Evolutionary conservation across 768 basidiomycete species (phyloP).

Genomic region (Phlegmacium glaucopus): DNA sequence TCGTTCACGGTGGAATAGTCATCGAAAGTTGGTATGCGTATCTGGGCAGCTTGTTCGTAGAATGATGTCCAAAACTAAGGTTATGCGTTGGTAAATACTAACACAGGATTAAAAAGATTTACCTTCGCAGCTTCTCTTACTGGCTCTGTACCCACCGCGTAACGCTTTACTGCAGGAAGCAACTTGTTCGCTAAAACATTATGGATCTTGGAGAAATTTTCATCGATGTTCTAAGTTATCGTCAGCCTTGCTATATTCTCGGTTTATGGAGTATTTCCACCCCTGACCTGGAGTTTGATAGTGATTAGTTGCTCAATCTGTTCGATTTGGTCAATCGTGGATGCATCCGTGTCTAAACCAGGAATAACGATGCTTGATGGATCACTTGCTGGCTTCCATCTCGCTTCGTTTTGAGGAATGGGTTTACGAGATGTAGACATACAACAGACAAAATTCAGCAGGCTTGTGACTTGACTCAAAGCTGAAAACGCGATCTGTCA

Average conservation of each 20-base stretch:
- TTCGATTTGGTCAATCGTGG: constrained; percentile 81
- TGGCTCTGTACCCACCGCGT: constrained; percentile 82
- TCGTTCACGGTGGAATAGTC: constrained; percentile 61
- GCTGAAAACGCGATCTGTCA: too few relatives aligned
- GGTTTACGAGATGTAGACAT: background rate
- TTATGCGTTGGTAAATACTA: background rate
- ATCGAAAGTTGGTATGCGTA: constrained; percentile 73
- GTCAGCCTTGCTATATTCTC: background rate
- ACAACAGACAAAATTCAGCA: background rate
- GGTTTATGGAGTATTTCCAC: background rate
- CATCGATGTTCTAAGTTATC: constrained; percentile 75
- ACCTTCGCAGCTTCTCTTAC: constrained; percentile 91
- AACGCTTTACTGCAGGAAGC: constrained; percentile 86
- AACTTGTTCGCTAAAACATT: constrained; percentile 76
- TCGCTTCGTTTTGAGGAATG: constrained; percentile 57
- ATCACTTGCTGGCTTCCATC: constrained; percentile 67
- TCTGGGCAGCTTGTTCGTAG: constrained; percentile 91
- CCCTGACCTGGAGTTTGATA: constrained; percentile 75
- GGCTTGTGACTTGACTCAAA: too few relatives aligned
- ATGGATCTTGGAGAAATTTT: constrained; percentile 89
- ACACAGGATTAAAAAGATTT: constrained; percentile 17
- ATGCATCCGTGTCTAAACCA: constrained; percentile 67
- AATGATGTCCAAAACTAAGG: constrained; percentile 93
- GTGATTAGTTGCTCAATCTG: constrained; percentile 96
- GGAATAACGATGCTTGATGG: constrained; percentile 64